Base-by-base conservation (phyloP, 306 rosid species). In the Vigna trinervia region DNA sequence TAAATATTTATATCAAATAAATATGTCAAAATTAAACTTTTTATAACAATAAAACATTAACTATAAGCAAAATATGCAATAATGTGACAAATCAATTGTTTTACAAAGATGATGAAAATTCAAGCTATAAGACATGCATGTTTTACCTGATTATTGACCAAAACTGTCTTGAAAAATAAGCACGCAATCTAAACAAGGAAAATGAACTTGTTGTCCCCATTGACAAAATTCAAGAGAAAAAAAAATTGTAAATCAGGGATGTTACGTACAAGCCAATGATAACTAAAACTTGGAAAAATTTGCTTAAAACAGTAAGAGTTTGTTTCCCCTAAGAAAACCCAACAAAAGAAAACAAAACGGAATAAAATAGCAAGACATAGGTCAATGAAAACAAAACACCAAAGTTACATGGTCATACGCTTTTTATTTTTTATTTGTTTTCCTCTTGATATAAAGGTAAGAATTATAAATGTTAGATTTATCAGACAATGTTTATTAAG, bases 241-340 rank as follows among this genome's bases (percentile, higher is more conserved):
- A 20, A 2, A 47, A 12, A 39, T 9, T 56, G 12, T n/a, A 46
- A 51, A 69, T 22, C 63, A 4, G 34, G 26, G 5, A 53, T 65
- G 63, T 71, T 82, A 34, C 85, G 78, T 82, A 63, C 54, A 82
- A 77, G 82, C 56, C 41, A 53, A 23, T 41, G 6, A 28, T 71
- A 11, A 19, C 20, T 41, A 50, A 60, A 32, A 69, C 41, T 30
- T 48, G 2, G 52, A 43, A 71, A 77, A 76, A 0, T 45, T 51
- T 52, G 78, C 69, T 39, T 75, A 28, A 75, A 81, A 69, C 41
- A 36, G 41, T 10, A 54, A 60, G 75, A 82, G 22, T n/a, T 45
- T 70, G 8, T 41, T 54, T 8, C 69, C 73, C 60, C 1, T 2
- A 76, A 69, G 81, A 5, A 76, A 52, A 43, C 3, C 62, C 20